Evolutionary conservation across 257 asterid species (phyloP).

Genomic region (Striga asiatica): DNA sequence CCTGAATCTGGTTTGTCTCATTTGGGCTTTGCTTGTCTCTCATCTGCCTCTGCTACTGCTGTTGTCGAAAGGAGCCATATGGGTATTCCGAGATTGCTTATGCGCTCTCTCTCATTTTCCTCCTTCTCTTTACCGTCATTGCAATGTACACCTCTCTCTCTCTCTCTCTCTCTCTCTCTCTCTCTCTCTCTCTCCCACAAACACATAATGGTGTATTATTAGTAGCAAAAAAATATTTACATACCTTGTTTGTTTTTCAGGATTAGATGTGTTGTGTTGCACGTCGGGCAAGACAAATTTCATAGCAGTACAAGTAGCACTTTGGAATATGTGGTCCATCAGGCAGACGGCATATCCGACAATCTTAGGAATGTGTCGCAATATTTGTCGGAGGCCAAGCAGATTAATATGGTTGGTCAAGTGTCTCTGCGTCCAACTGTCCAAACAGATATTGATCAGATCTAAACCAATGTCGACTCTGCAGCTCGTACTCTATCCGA

Average conservation of each 20-base stretch:
- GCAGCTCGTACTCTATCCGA: slow-evolving; percentile 42
- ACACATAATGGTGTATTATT: too few species aligned
- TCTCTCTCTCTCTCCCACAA: too few species aligned
- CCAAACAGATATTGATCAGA: slow-evolving; percentile 65
- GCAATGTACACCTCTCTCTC: too few species aligned
- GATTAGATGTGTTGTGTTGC: slow-evolving; percentile 62
- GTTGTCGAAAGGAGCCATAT: slow-evolving; percentile 45
- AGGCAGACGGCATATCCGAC: slow-evolving; percentile 53
- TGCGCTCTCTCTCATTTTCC: slow-evolving; percentile 64
- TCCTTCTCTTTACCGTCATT: slow-evolving; percentile 38
- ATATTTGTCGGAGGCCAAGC: slow-evolving; percentile 74
- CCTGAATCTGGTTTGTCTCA: slow-evolving; percentile 47
- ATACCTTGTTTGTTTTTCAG: slow-evolving; percentile 27
- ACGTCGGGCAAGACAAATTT: slow-evolving; percentile 56
- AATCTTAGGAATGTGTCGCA: slow-evolving; percentile 55
- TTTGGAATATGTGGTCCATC: slow-evolving; percentile 44
- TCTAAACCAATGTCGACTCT: slow-evolving; percentile 43
- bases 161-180: too few species aligned
- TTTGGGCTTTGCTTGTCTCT: slow-evolving; percentile 42
- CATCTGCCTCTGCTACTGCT: slow-evolving; percentile 43
- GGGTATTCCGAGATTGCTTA: slow-evolving; percentile 56
- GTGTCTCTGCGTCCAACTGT: slow-evolving; percentile 47
- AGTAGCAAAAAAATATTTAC: background rate
- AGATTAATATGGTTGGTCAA: slow-evolving; percentile 39
- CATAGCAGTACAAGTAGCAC: slow-evolving; percentile 39